Conservation (phyloP, 1,284 basidiomycete genomes). For the Naganishia sp. region DNA sequence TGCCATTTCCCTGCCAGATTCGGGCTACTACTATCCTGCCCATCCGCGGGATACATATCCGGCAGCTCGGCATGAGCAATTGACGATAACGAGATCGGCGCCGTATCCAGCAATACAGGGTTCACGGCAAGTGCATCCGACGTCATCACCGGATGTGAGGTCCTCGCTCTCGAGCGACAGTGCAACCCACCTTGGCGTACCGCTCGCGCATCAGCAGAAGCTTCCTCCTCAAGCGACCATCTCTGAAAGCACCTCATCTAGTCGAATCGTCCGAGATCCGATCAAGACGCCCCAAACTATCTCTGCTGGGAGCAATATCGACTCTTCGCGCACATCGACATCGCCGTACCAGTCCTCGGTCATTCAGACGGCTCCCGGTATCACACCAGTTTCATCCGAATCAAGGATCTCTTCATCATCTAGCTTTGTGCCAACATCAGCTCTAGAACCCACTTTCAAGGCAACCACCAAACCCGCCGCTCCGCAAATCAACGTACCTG, state of each 20-base stretch:
- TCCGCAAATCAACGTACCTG: not conserved
- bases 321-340: not conserved
- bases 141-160: not conserved
- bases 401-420: slow-evolving; percentile 1
- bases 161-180: slow-evolving; percentile 14
- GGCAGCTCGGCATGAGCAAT: slow-evolving; percentile 1
- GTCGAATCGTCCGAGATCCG: not conserved
- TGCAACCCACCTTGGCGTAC: not conserved
- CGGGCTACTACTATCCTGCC: slow-evolving; percentile 6
- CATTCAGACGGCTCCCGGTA: slow-evolving; percentile 3
- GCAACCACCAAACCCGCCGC: not conserved
- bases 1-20: slow-evolving; percentile 15
- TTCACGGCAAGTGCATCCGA: not conserved
- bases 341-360: not conserved
- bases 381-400: slow-evolving; percentile 12
- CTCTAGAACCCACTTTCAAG: not conserved
- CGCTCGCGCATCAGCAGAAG: slow-evolving; percentile 6
- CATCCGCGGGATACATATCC: not conserved
- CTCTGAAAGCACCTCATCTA: not conserved
- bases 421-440: not conserved
- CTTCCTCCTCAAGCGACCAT: not conserved
- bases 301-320: not conserved
- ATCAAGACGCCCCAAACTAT: not conserved
- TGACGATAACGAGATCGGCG: not conserved
- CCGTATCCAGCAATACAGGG: not conserved